phyloP scores from a whole-genome alignment of 2,329 filamentous ascomycete species.

The Tolypocladium endophyticum region DNA sequence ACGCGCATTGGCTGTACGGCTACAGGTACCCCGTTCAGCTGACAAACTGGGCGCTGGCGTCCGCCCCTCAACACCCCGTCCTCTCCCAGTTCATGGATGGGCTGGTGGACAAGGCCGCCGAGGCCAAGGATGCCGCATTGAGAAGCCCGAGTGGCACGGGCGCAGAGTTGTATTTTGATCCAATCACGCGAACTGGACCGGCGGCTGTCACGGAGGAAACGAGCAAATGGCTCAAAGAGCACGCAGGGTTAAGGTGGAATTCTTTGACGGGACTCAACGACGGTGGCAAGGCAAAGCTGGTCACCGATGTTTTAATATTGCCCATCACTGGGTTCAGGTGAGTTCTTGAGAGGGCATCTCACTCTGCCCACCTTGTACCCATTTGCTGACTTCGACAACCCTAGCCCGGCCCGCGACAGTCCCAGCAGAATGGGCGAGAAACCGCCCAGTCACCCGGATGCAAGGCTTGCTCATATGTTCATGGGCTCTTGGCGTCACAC shows the following conservation, averaged over 20 bases:
- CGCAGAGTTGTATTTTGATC: not conserved
- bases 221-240: not conserved
- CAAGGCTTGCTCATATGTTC: not conserved
- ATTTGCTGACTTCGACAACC: not conserved
- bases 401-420: not conserved
- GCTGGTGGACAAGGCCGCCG: not conserved
- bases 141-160: not conserved
- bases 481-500: not conserved
- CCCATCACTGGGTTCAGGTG: not conserved
- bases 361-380: not conserved
- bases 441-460: not conserved
- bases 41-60: not conserved
- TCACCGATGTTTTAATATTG: not conserved
- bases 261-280: not conserved
- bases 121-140: not conserved
- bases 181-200: not conserved
- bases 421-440: not conserved
- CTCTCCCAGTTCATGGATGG: not conserved
- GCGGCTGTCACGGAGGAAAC: not conserved
- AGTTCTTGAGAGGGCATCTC: not conserved
- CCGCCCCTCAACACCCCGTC: not conserved
- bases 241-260: not conserved
- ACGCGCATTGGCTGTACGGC: not conserved
- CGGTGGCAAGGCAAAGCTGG: not conserved
- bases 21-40: not conserved